Evolutionary conservation across 371 early-diverging fungal species (phyloP).

Genomic region (Mucor mucedo): DNA sequence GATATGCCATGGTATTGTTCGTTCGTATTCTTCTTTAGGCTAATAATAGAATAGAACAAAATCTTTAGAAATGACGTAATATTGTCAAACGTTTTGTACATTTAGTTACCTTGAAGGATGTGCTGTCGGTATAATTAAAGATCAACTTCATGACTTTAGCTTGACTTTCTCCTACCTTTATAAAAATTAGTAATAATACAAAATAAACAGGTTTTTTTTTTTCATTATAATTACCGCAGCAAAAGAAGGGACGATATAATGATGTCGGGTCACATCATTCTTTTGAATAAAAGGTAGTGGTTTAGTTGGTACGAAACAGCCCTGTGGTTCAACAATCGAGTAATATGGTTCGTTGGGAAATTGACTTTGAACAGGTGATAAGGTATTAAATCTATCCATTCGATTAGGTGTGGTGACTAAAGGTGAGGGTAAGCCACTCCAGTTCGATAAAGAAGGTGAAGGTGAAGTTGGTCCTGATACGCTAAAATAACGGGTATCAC

Average conservation of each 20-base stretch:
- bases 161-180: constrained; percentile 25
- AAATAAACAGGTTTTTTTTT: background rate
- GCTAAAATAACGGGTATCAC: constrained; percentile 9
- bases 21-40: constrained; percentile 30
- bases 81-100: background rate
- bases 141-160: constrained; percentile 22
- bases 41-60: background rate
- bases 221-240: constrained; percentile 17
- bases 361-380: constrained; percentile 2
- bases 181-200: background rate
- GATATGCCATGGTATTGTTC: constrained; percentile 24
- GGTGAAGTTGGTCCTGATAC: constrained; percentile 3
- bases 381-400: background rate
- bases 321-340: constrained; percentile 12
- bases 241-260: constrained; percentile 27
- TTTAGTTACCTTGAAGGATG: constrained; percentile 15
- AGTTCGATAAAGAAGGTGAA: background rate
- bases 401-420: background rate
- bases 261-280: constrained; percentile 10
- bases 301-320: constrained; percentile 19
- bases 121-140: constrained; percentile 16
- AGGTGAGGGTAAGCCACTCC: constrained; percentile 1
- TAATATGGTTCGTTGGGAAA: background rate
- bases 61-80: background rate
- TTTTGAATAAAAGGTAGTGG: constrained; percentile 8